A percentile compares a stretch with the other conserved stretches of the same genome.
phyloP scores from a whole-genome alignment of 192 early-diverging fungal species.

The Dimargaris verticillata region DNA sequence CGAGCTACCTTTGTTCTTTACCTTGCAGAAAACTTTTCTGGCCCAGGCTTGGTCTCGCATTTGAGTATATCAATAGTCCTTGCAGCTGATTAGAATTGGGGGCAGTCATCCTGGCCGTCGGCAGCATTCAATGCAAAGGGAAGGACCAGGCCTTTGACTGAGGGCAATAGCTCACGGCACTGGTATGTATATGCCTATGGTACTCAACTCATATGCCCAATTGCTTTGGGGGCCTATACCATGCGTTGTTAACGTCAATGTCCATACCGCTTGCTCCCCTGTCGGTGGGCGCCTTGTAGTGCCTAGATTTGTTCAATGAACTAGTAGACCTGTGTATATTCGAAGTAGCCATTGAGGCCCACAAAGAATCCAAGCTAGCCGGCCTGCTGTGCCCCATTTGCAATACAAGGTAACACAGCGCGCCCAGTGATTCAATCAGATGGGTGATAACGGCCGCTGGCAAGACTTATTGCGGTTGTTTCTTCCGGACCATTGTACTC shows the following conservation, averaged over 20 bases:
- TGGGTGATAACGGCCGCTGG: background rate
- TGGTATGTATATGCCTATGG: background rate
- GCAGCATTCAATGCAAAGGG: background rate
- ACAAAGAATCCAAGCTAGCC: background rate
- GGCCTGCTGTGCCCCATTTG: background rate
- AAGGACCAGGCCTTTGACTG: background rate
- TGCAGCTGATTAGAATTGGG: no score
- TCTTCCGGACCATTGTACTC: background rate
- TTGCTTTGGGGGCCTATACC: background rate
- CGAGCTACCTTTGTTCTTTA: no score
- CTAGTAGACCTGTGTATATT: background rate
- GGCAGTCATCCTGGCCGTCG: no score
- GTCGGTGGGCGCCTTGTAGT: background rate
- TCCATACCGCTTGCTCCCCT: background rate
- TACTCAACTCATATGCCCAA: background rate
- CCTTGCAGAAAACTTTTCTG: no score
- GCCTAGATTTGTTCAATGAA: background rate
- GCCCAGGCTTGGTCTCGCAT: no score
- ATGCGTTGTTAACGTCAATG: background rate
- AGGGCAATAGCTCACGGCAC: background rate
- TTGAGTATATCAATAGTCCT: no score
- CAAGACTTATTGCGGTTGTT: background rate
- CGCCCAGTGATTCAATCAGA: background rate
- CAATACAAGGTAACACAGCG: slow-evolving; percentile 1
- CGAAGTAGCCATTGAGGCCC: background rate